Base-by-base conservation (phyloP, 2,329 filamentous ascomycete genomes). In the Coniochaeta hoffmannii region DNA sequence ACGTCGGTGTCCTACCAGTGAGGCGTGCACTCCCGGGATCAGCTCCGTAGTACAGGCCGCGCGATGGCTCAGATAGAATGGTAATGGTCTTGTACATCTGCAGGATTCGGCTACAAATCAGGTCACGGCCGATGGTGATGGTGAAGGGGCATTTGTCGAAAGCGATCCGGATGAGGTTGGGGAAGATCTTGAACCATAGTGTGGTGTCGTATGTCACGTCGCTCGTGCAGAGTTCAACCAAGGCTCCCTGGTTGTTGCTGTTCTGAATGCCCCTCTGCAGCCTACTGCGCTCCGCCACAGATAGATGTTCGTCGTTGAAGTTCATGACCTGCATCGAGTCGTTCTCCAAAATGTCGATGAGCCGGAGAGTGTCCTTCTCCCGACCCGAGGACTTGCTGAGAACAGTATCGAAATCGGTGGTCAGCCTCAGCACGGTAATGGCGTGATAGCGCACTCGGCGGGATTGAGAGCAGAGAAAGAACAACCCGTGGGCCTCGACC, bases 181-280 rank as follows among this genome's bases (percentile, higher is more conserved):
- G 95, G 65, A 99, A 99, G 17, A 97, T 87, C 66, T 97, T 99
- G 73, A 94, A 95, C 94, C 94, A 99, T 12, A 99, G 74, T 0
- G 92, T 96, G 2, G 90, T 87, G 67, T 99, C 94, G 65, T 97
- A 97, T 0, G 91, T 90, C 26, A 94, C 85, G 63, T 97, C 94
- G 71, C 94, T 97, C 62, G 90, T 93, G 71, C 94, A 97, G 24
- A 99, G 81, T 67, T 97, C 93, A 32, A 97, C 88, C 17, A 99
- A 75, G 2, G 90, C 93, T 59, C 90, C 92, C 63, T 92, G 87
- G 49, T 86, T 86, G 62, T 90, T 90, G 65, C 85, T 89, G 66
- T 88, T 90, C 62, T 91, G 86, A 69, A 96, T 87, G 9, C 93
- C 93, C 59, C 94, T 86, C 65, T 97, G 92, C 36, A 99, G 76